Conservation (phyloP, 805 yeast genomes). For the Cyberlindnera nakhonratchasimensis region DNA sequence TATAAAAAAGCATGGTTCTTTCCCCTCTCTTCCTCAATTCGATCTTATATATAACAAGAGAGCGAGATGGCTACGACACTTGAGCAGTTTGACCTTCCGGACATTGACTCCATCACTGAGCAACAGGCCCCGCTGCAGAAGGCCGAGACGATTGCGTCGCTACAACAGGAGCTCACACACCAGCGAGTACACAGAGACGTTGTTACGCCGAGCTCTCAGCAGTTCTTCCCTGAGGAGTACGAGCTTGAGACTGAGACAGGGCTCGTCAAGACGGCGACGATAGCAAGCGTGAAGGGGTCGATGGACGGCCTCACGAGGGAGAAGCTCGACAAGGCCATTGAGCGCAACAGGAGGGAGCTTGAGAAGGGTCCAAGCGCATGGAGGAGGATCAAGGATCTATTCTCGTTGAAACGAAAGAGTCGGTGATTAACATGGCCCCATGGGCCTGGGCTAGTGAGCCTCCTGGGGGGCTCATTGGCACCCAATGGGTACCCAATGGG, state of each 20-base stretch:
- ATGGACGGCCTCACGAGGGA: conserved; percentile 19
- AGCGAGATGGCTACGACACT: conserved; percentile 6
- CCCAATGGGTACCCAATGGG: too few relatives aligned
- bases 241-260: conserved; percentile 65
- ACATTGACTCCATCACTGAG: conserved; percentile 15
- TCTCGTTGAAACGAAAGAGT: too few relatives aligned
- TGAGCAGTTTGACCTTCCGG: conserved; percentile 14
- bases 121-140: conserved; percentile 1
- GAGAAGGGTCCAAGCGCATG: conserved; percentile 25
- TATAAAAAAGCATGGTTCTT: not conserved
- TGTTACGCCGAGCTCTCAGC: conserved; percentile 11
- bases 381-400: conserved; percentile 23
- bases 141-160: conserved; percentile 9
- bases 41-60: not conserved
- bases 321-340: conserved; percentile 30
- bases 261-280: conserved; percentile 53
- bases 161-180: conserved; percentile 8
- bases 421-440: too few relatives aligned
- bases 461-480: too few relatives aligned
- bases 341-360: conserved; percentile 30
- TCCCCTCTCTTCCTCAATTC: not conserved
- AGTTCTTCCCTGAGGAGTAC: conserved; percentile 64
- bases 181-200: conserved; percentile 11
- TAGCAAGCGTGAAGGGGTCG: conserved; percentile 3
- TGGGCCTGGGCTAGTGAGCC: too few relatives aligned